Conservation (phyloP, 495 filamentous ascomycete genomes). For the Podospora bellae-mahoneyi region DNA sequence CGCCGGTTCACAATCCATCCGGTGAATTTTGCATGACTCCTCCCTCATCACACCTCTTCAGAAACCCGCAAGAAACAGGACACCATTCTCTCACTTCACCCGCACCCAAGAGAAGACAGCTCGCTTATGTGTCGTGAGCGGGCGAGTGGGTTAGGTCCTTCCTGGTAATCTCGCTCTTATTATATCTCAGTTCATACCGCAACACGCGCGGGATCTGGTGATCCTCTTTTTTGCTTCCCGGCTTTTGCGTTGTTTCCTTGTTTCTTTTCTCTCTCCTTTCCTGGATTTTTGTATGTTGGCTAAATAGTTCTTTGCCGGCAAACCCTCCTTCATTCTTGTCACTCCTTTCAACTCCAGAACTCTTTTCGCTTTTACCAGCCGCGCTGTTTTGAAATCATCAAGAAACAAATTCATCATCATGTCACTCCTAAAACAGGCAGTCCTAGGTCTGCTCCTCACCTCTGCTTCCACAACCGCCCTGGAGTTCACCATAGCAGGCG, state of each 20-base stretch:
- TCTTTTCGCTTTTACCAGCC: slow-evolving; percentile 6
- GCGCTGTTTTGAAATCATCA: slow-evolving; percentile 25
- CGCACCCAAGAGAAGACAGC: slow-evolving; percentile 8
- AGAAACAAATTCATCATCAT: slow-evolving; percentile 12
- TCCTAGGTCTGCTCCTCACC: neutral
- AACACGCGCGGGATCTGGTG: slow-evolving; percentile 1
- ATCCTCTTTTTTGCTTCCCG: neutral
- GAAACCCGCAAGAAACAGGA: neutral
- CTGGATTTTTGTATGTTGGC: neutral
- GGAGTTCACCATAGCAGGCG: slow-evolving; percentile 53
- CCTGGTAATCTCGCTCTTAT: slow-evolving; percentile 27
- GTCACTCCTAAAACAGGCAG: neutral
- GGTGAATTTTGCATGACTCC: slow-evolving; percentile 11
- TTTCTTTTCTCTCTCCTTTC: slow-evolving; percentile 11
- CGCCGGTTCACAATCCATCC: slow-evolving; percentile 8
- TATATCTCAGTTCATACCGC: slow-evolving; percentile 1
- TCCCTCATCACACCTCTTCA: neutral
- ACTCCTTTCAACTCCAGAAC: neutral
- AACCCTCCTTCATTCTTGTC: neutral
- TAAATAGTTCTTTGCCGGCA: slow-evolving; percentile 12
- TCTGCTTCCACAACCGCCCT: slow-evolving; percentile 17
- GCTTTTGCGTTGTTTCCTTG: neutral
- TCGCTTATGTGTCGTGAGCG: neutral
- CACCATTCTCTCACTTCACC: neutral
- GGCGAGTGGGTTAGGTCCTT: slow-evolving; percentile 12